phyloP scores from a whole-genome alignment of 2,329 filamentous ascomycete species.

The Aspergillus terreus region DNA sequence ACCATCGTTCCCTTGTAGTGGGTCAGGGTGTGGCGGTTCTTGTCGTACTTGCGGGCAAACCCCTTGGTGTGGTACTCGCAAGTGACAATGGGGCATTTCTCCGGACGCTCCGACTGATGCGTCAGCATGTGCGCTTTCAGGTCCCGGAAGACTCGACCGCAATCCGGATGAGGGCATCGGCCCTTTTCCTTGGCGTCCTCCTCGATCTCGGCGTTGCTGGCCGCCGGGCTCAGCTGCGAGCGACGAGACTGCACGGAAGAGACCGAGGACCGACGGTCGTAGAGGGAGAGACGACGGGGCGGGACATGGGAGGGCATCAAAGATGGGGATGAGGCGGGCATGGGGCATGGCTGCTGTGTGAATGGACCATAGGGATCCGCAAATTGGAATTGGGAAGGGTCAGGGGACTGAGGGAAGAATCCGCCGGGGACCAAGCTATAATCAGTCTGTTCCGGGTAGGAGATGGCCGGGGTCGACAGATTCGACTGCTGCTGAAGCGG shows the following conservation, averaged over 20 bases:
- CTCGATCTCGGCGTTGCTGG: slow-evolving; percentile 58
- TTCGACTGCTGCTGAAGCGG: slow-evolving; percentile 38
- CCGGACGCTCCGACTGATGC: slow-evolving; percentile 82
- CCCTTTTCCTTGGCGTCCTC: slow-evolving; percentile 63
- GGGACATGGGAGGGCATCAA: slow-evolving; percentile 52
- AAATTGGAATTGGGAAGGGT: slow-evolving; percentile 31
- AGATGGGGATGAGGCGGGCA: slow-evolving; percentile 57
- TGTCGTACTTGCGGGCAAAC: slow-evolving; percentile 93
- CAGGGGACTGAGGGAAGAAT: slow-evolving; percentile 33
- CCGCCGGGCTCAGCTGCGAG: slow-evolving; percentile 56
- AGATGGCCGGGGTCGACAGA: slow-evolving; percentile 28
- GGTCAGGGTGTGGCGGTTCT: slow-evolving; percentile 88
- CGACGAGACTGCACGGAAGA: slow-evolving; percentile 66
- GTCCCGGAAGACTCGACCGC: slow-evolving; percentile 83
- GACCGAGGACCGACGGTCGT: slow-evolving; percentile 63
- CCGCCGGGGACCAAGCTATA: slow-evolving; percentile 25
- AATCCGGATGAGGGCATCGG: slow-evolving; percentile 77
- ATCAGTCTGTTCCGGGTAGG: slow-evolving; percentile 33
- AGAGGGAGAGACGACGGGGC: slow-evolving; percentile 46
- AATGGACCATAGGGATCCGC: slow-evolving; percentile 24
- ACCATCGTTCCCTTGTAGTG: slow-evolving; percentile 98
- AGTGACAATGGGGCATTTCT: slow-evolving; percentile 88
- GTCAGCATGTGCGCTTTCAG: slow-evolving; percentile 93
- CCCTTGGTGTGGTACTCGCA: slow-evolving; percentile 92
- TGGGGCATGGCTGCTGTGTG: slow-evolving; percentile 21